A percentile compares a stretch with the other conserved stretches of the same genome.
These are phyloP conservation scores for Eleusine coracana DNA, from an alignment of 176 grass and related monocot genomes.

Conservation along the genomic window DNA sequence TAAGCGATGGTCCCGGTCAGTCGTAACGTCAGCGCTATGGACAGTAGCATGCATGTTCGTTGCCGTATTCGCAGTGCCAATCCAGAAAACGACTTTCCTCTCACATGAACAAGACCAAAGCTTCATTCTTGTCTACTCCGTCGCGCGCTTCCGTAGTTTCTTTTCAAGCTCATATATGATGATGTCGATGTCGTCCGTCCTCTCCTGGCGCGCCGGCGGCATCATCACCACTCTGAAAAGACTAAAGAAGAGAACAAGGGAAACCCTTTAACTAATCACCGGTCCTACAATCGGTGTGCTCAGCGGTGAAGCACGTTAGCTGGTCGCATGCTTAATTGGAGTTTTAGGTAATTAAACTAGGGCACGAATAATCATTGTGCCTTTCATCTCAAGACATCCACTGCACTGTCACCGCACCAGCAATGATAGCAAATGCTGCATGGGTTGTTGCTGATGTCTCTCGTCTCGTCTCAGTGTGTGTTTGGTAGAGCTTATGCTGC, in stretches of 20 bases:
- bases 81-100: neutral
- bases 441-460: too few species aligned
- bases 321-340: neutral
- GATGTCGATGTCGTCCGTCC: too few species aligned
- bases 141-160: neutral
- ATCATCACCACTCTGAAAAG: neutral
- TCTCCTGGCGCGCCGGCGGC: neutral
- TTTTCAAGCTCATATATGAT: neutral
- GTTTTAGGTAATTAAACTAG: neutral
- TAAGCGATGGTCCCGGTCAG: too few species aligned
- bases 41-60: neutral
- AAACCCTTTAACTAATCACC: neutral
- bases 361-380: slow-evolving; percentile 20
- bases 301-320: neutral
- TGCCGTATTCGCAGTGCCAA: slow-evolving; percentile 8
- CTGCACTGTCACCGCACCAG: neutral
- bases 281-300: neutral
- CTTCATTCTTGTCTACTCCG: too few species aligned
- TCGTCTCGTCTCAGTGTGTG: neutral
- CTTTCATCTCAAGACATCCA: slow-evolving; percentile 28
- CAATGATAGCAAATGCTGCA: neutral
- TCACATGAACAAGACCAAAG: too few species aligned
- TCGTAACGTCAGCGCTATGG: neutral
- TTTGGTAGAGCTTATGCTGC: too few species aligned
- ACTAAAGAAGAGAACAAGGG: too few species aligned